Percentiles rank a stretch among this genome's conserved stretches.
These are phyloP conservation scores for Corymbia calophylla DNA, from an alignment of 441 rosid species.

Conservation along the genomic window DNA sequence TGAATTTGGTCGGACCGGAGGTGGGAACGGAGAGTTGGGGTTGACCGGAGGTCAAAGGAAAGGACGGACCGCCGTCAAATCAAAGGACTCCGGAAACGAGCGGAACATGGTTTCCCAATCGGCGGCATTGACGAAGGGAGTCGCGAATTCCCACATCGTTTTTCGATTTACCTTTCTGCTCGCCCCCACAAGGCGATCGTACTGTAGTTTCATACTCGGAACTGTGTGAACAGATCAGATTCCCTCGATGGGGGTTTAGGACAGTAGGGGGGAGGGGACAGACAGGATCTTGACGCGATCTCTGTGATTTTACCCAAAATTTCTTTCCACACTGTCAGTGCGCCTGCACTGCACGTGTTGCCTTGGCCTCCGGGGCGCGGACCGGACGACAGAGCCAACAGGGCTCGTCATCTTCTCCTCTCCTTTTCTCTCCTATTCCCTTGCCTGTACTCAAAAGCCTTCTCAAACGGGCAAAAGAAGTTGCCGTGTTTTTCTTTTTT, in stretches of 20 bases:
- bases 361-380: background rate
- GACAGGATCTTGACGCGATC: background rate
- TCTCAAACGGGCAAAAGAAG: background rate
- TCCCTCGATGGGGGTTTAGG: background rate
- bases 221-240: background rate
- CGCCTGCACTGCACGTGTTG: background rate
- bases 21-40: background rate
- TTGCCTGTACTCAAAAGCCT: background rate
- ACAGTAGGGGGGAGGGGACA: background rate
- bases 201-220: background rate
- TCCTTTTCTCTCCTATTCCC: background rate
- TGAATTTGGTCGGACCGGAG: conserved; percentile 8
- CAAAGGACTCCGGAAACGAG: background rate
- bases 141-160: background rate
- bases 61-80: conserved; percentile 24
- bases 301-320: background rate
- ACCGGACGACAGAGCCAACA: background rate
- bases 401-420: background rate
- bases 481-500: background rate
- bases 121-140: background rate
- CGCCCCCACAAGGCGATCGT: background rate
- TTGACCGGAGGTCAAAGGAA: conserved; percentile 25
- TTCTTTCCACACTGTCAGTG: background rate
- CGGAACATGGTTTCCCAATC: conserved; percentile 4
- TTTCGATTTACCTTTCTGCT: background rate